Evolutionary conservation across 768 basidiomycete genomes (phyloP).

Genomic region (Ramaria rubella): DNA sequence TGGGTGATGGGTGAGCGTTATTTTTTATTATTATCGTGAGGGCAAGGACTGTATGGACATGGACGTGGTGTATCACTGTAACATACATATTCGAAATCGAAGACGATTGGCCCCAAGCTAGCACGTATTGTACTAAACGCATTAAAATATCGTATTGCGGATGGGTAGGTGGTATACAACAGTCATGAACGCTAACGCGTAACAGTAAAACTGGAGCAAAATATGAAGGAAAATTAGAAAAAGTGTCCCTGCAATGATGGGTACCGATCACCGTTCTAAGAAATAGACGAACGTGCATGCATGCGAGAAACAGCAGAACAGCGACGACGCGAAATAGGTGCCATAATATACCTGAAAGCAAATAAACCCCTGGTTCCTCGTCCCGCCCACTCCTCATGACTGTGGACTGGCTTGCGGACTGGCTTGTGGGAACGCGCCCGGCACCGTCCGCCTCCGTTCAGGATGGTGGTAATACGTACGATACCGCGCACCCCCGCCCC

Average conservation of each 20-base stretch:
- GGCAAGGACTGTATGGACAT: no score
- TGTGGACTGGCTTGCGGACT: slow-evolving; percentile 5
- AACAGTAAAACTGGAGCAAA: background rate
- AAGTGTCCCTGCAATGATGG: no score
- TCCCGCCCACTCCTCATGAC: background rate
- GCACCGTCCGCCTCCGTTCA: slow-evolving; percentile 53
- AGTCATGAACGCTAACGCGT: background rate
- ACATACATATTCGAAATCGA: no score
- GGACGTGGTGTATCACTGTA: background rate
- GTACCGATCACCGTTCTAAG: background rate
- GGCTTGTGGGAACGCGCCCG: slow-evolving; percentile 55
- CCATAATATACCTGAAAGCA: background rate
- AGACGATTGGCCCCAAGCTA: no score
- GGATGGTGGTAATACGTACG: slow-evolving; percentile 86
- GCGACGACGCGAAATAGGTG: background rate
- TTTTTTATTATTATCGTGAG: background rate
- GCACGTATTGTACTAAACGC: no score
- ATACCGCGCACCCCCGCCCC: slow-evolving; percentile 38
- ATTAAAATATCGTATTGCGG: background rate
- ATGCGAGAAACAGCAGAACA: background rate
- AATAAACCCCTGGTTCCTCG: no score
- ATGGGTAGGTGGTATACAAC: background rate
- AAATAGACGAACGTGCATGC: no score
- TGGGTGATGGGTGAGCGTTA: no score
- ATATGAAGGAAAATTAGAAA: no score